Conservation (phyloP, 2,329 filamentous ascomycete genomes). For the Phialocephala subalpina region DNA sequence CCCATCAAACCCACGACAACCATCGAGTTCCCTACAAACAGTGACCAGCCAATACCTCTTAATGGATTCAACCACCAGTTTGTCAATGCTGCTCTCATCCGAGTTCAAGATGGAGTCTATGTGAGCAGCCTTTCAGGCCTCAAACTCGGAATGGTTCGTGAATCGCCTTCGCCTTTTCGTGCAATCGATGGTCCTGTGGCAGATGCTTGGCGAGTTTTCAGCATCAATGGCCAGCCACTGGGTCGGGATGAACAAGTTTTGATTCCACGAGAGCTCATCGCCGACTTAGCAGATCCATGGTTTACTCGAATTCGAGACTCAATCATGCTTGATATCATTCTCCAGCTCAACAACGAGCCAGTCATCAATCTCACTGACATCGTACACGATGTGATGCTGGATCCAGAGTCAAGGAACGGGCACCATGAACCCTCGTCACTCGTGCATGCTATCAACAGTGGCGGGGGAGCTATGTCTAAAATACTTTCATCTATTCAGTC, state of each 20-base stretch:
- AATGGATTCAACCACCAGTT: slow-evolving; percentile 51
- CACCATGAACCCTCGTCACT: slow-evolving; percentile 20
- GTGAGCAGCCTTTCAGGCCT: slow-evolving; percentile 63
- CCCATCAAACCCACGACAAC: slow-evolving; percentile 73
- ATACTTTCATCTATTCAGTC: slow-evolving; percentile 57
- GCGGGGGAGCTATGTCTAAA: slow-evolving; percentile 42
- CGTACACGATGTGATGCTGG: slow-evolving; percentile 27
- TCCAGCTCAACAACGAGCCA: slow-evolving; percentile 53
- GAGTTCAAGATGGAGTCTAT: slow-evolving; percentile 55
- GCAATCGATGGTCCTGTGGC: slow-evolving; percentile 47
- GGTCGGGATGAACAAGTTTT: slow-evolving; percentile 90
- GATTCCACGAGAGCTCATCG: slow-evolving; percentile 77
- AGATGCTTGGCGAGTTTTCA: slow-evolving; percentile 74
- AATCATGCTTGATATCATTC: slow-evolving; percentile 75
- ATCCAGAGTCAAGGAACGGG: slow-evolving; percentile 4
- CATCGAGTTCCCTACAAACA: slow-evolving; percentile 66
- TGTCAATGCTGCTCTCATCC: slow-evolving; percentile 56
- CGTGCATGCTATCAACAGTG: slow-evolving; percentile 27
- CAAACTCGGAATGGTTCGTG: slow-evolving; percentile 72
- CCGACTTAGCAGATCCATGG: slow-evolving; percentile 81
- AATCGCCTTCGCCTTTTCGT: slow-evolving; percentile 52
- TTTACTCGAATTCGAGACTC: slow-evolving; percentile 82
- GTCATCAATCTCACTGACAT: slow-evolving; percentile 27
- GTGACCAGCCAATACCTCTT: slow-evolving; percentile 36
- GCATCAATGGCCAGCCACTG: slow-evolving; percentile 81